Evolutionary conservation across 768 basidiomycete genomes (phyloP).

Genomic region (Termitomyces sp.): DNA sequence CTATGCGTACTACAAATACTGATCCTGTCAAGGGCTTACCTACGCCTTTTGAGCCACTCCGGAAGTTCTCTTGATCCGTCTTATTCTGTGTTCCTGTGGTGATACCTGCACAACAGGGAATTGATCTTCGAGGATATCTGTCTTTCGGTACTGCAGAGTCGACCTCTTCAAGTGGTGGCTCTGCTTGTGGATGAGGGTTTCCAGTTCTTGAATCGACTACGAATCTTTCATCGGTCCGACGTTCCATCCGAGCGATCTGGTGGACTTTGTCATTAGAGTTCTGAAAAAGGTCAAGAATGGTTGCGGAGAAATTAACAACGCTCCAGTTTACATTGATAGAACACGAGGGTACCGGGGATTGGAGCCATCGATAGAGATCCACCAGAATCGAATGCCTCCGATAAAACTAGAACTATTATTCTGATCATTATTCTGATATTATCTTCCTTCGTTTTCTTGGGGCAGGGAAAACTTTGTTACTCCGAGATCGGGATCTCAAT

Average conservation of each 20-base stretch:
- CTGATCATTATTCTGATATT: conserved; percentile 28
- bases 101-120: conserved; percentile 23
- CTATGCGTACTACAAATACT: not conserved
- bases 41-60: conserved; percentile 60
- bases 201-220: conserved; percentile 68
- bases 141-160: conserved; percentile 7
- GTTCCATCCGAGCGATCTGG: conserved; percentile 59
- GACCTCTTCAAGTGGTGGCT: conserved; percentile 9
- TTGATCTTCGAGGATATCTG: conserved; percentile 22
- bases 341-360: not conserved
- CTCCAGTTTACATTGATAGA: conserved; percentile 4
- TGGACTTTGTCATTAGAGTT: conserved; percentile 22
- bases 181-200: conserved; percentile 48
- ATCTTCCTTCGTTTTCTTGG: conserved; percentile 54
- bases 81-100: conserved; percentile 2
- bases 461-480: conserved; percentile 21
- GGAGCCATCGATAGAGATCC: not conserved
- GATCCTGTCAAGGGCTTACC: conserved; percentile 30
- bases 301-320: not conserved
- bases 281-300: conserved; percentile 8
- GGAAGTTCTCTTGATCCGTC: conserved; percentile 32
- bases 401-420: conserved; percentile 22
- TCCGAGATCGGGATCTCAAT: conserved; percentile 3
- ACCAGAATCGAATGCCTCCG: conserved; percentile 20
- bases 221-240: conserved; percentile 54